A percentile compares a stretch with the other conserved stretches of the same genome.
phyloP scores from a whole-genome alignment of 2,329 filamentous ascomycete genomes.

The Hirsutella thompsonii region DNA sequence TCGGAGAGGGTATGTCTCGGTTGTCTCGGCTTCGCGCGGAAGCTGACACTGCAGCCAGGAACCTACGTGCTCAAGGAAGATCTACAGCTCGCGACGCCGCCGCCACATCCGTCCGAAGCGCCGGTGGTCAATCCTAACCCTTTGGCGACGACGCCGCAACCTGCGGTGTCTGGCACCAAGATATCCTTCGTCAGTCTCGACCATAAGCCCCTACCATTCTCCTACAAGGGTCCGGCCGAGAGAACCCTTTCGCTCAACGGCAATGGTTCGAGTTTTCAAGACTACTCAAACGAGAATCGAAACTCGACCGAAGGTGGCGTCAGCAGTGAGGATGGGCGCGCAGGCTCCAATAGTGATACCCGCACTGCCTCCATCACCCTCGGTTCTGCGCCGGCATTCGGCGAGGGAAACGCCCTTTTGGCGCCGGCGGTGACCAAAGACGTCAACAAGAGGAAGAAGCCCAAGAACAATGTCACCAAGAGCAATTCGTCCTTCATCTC shows the following conservation, averaged over 20 bases:
- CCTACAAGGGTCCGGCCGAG: slow-evolving; percentile 41
- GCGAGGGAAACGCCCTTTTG: slow-evolving; percentile 71
- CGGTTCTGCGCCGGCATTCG: slow-evolving; percentile 56
- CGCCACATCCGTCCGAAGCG: slow-evolving; percentile 88
- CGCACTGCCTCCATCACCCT: slow-evolving; percentile 24
- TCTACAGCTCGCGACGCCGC: slow-evolving; percentile 82
- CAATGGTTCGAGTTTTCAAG: slow-evolving; percentile 39
- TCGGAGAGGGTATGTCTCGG: slow-evolving; percentile 67
- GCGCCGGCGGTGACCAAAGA: slow-evolving; percentile 52
- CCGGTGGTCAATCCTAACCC: slow-evolving; percentile 82
- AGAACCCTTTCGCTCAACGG: slow-evolving; percentile 32
- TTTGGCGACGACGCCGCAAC: slow-evolving; percentile 69
- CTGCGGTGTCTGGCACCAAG: slow-evolving; percentile 76
- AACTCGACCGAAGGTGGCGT: slow-evolving; percentile 47
- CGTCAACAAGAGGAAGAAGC: slow-evolving; percentile 72
- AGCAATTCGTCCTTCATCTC: slow-evolving; percentile 98
- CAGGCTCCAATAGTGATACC: slow-evolving; percentile 38
- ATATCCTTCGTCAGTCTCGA: slow-evolving; percentile 66
- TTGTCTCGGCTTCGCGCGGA: not conserved
- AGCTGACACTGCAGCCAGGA: slow-evolving; percentile 37
- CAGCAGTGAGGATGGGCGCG: slow-evolving; percentile 43
- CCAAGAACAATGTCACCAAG: slow-evolving; percentile 97
- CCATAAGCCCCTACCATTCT: slow-evolving; percentile 41
- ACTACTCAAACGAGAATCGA: slow-evolving; percentile 47
- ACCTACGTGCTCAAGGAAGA: slow-evolving; percentile 87